These are phyloP conservation scores for Dryadomyces quercus-mongolicae DNA, from an alignment of 2,329 filamentous ascomycete species.

Conservation along the genomic window DNA sequence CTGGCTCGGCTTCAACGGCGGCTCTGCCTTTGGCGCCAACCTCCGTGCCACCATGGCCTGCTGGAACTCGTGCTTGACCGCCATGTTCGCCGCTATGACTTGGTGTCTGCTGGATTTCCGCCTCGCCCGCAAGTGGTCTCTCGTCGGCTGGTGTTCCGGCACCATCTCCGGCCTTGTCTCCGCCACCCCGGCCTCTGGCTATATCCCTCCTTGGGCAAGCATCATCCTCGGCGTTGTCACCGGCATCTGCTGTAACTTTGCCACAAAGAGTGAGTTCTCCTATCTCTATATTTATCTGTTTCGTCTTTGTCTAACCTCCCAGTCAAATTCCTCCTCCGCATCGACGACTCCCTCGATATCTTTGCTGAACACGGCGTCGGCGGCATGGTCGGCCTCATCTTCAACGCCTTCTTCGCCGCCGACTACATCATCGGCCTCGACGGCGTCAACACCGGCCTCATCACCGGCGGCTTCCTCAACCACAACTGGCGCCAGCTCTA, in stretches of 20 bases:
- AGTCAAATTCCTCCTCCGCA: slow-evolving; percentile 47
- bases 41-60: slow-evolving; percentile 89
- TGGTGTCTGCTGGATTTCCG: slow-evolving; percentile 96
- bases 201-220: slow-evolving; percentile 55
- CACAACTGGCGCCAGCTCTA: slow-evolving; percentile 64
- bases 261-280: slow-evolving; percentile 35
- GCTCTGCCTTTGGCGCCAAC: slow-evolving; percentile 87
- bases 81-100: slow-evolving; percentile 80
- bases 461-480: slow-evolving; percentile 59
- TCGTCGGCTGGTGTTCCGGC: slow-evolving; percentile 63
- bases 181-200: slow-evolving; percentile 57
- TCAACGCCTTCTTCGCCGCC: slow-evolving; percentile 62
- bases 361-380: slow-evolving; percentile 61
- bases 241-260: slow-evolving; percentile 56
- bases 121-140: slow-evolving; percentile 84
- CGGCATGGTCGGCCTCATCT: slow-evolving; percentile 56
- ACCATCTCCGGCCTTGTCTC: slow-evolving; percentile 60
- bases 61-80: slow-evolving; percentile 94
- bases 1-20: slow-evolving; percentile 98
- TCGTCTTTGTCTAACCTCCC: not conserved
- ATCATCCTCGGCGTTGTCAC: slow-evolving; percentile 54
- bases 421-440: slow-evolving; percentile 63
- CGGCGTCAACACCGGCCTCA: slow-evolving; percentile 57
- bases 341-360: slow-evolving; percentile 61
- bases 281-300: not conserved